These are phyloP conservation scores for Pharnaceum exiguum DNA, from an alignment of 148 eudicot species.

Conservation along the genomic window DNA sequence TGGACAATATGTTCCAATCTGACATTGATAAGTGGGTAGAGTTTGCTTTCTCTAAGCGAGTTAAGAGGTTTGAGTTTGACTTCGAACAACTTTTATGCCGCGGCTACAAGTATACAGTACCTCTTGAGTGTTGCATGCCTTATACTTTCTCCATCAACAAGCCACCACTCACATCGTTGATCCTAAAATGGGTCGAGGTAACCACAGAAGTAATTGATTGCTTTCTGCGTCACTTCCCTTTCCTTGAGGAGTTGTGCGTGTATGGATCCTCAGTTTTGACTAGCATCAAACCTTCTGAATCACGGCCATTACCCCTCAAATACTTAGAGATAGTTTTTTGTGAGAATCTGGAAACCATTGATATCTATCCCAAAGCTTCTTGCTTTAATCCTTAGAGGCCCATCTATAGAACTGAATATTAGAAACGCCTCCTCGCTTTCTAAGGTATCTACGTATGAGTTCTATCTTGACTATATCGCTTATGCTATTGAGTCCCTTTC, in stretches of 20 bases:
- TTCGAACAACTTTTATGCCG: too few species aligned
- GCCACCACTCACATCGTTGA: not conserved
- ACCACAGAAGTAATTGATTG: not conserved
- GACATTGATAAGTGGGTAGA: slow-evolving; percentile 14
- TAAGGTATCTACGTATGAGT: not conserved
- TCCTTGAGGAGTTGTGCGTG: slow-evolving; percentile 2
- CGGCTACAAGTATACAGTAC: too few species aligned
- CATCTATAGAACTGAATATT: not conserved
- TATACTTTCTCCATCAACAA: too few species aligned
- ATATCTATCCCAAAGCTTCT: not conserved
- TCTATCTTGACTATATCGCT: not conserved
- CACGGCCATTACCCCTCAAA: not conserved
- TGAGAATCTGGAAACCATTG: not conserved
- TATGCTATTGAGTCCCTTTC: slow-evolving; percentile 4
- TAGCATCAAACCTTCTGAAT: not conserved
- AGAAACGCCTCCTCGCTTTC: slow-evolving; percentile 2
- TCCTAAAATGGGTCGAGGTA: not conserved
- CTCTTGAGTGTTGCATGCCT: too few species aligned
- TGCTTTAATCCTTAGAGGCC: not conserved
- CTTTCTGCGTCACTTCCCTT: not conserved
- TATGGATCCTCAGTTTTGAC: not conserved
- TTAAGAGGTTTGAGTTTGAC: too few species aligned
- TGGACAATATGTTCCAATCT: slow-evolving; percentile 1
- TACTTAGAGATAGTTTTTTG: not conserved
- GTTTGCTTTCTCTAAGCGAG: slow-evolving; percentile 6